phyloP scores from a whole-genome alignment of 1,139 yeast species.

The Pichia sp. region DNA sequence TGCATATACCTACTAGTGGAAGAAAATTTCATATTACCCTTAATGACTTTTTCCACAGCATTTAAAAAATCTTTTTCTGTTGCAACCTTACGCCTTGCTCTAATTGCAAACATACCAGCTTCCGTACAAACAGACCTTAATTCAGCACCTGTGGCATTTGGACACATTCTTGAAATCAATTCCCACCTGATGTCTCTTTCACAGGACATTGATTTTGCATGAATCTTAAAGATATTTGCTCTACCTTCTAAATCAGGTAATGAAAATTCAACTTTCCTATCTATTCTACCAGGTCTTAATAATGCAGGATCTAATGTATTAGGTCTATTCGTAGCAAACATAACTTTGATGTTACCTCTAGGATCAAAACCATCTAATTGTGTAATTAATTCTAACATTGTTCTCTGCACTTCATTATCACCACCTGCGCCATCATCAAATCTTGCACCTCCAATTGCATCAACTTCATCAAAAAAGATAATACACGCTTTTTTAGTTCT shows the following conservation, averaged over 20 bases:
- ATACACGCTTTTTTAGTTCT: conserved; percentile 96
- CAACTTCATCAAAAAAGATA: conserved; percentile 93
- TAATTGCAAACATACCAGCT: conserved; percentile 98
- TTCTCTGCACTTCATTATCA: conserved; percentile 97
- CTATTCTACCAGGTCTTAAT: conserved; percentile 96
- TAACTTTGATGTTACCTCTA: conserved; percentile 95
- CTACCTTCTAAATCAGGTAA: conserved; percentile 96
- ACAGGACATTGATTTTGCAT: conserved; percentile 94
- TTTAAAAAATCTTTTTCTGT: conserved; percentile 95
- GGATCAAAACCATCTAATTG: conserved; percentile 98
- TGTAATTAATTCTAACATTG: conserved; percentile 96
- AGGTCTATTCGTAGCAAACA: conserved; percentile 98
- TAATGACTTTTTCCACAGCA: conserved; percentile 96
- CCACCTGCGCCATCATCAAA: conserved; percentile 99
- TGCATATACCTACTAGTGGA: conserved; percentile 98
- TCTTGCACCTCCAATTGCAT: conserved; percentile 98
- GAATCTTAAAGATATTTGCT: conserved; percentile 94
- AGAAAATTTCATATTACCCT: conserved; percentile 96
- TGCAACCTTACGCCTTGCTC: conserved; percentile 97
- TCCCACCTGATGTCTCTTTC: conserved; percentile 99
- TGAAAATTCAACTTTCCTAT: conserved; percentile 94
- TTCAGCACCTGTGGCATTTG: conserved; percentile 98
- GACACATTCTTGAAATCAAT: conserved; percentile 91
- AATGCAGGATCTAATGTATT: conserved; percentile 97
- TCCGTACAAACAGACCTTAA: conserved; percentile 94